Evolutionary conservation across 441 rosid genomes (phyloP), one percentile per base, ranked within the genome.

Genomic region (Euphorbia schlechtendalii): DNA sequence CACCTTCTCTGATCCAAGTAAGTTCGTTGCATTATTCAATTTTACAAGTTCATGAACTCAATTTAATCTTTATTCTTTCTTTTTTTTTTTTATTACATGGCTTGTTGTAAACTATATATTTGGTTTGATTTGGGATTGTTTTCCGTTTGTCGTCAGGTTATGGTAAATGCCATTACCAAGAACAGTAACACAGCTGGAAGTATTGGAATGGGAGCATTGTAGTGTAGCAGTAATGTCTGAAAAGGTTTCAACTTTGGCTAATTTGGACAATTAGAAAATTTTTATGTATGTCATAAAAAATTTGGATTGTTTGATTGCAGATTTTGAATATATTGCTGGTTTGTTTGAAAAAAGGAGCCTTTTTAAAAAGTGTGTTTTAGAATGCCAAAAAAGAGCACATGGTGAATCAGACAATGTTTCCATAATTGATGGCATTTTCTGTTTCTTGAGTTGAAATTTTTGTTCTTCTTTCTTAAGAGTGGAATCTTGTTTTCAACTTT

Each of bases 1-100:
- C 30, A 78, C 89, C 69, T 86, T 86, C 82, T 72, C 80, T 45
- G 92, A 86, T 71, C 87, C 89, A 34, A 86, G 92, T 82, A 77
- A 79, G 80, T 73, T 22, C 20, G n/a, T 27, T 27, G 30, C 30
- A 27, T 4, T 4, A 4, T 27, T 27, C 30, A 27, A 27, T 27
- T 27, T 27, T 27, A 27, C 30, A 27, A n/a, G n/a, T n/a, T 40
- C 11, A 5, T 1, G 45, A 13, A 40, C 22, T 40, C 9, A 13
- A 59, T 54, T 49, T 28, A 43, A n/a, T 13, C 13, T 22, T 5
- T 17, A 1, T 10, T 12, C 17, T 11, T 34, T 49, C 18, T 6
- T 36, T 8, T 8, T 48, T n/a, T 8, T 30, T 1, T 5, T 27
- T 27, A 27, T 27, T 27, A 27, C 4, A 3, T 46, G 12, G 10